These are phyloP conservation scores for Phytophthora crassamura DNA, from an alignment of 352 stramenopile species.

Conservation along the genomic window DNA sequence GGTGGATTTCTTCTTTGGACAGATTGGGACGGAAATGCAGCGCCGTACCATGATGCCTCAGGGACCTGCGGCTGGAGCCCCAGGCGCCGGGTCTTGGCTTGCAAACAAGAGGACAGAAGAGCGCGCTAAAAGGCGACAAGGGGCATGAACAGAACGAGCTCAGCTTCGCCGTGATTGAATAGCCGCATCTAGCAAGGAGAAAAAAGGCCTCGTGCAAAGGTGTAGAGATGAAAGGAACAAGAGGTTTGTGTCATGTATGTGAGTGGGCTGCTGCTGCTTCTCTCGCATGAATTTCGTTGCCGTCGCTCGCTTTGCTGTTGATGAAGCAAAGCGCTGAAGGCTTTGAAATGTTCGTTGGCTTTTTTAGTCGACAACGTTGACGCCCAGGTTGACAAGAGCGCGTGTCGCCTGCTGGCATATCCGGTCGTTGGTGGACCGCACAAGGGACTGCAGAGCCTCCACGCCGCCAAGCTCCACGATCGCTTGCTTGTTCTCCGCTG, in stretches of 20 bases:
- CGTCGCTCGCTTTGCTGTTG: neutral
- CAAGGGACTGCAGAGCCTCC: conserved; percentile 80
- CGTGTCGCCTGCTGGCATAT: conserved; percentile 91
- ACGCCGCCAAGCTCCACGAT: conserved; percentile 87
- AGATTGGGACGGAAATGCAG: conserved; percentile 91
- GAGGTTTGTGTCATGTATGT: conserved; percentile 30
- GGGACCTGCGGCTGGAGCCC: conserved; percentile 44
- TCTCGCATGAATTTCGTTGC: conserved; percentile 1
- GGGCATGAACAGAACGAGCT: conserved; percentile 41
- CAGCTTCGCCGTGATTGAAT: conserved; percentile 5
- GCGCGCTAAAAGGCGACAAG: conserved; percentile 78
- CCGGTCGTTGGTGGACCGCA: conserved; percentile 82
- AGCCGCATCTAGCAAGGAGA: neutral
- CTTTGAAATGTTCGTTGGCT: neutral
- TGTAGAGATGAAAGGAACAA: conserved; percentile 34
- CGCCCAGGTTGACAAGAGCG: conserved; percentile 89
- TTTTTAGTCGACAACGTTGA: conserved; percentile 79
- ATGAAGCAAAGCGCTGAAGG: neutral
- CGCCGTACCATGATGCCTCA: conserved; percentile 89
- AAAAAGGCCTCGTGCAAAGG: conserved; percentile 12
- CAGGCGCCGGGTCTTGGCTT: conserved; percentile 76
- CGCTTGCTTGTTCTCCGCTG: conserved; percentile 90
- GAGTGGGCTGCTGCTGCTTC: conserved; percentile 13
- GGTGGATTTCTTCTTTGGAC: conserved; percentile 11
- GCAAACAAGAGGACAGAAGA: conserved; percentile 87